Conservation (phyloP, 345 rosid genomes). For the Erysimum cheiranthoides region DNA sequence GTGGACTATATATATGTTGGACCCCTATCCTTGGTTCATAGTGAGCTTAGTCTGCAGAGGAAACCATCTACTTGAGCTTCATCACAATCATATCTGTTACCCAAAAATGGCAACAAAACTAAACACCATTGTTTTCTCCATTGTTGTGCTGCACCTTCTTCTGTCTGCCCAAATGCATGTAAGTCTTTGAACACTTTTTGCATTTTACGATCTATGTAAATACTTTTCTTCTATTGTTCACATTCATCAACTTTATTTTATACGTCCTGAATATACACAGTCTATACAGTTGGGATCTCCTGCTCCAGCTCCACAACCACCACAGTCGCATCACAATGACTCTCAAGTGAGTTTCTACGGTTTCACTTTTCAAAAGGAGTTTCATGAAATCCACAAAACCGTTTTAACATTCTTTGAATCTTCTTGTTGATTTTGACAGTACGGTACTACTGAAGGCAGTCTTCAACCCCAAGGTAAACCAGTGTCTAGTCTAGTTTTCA, state of each 20-base stretch:
- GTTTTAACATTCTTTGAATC: constrained; percentile 3
- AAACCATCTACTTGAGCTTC: constrained; percentile 16
- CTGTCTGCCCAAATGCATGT: constrained; percentile 38
- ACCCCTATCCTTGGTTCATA: constrained; percentile 1
- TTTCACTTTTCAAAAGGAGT: constrained; percentile 15
- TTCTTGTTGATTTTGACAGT: constrained; percentile 39
- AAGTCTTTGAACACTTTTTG: constrained; percentile 25
- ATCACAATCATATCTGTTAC: constrained; percentile 10
- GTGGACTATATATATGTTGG: constrained; percentile 19
- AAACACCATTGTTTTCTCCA: constrained; percentile 34
- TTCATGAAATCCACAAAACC: constrained; percentile 1
- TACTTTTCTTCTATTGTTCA: neutral
- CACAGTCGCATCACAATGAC: constrained; percentile 25
- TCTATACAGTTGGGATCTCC: constrained; percentile 31
- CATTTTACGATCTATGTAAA: neutral
- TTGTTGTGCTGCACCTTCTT: constrained; percentile 33
- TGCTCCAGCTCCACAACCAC: constrained; percentile 41
- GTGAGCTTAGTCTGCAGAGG: neutral
- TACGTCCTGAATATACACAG: constrained; percentile 13
- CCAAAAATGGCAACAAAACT: constrained; percentile 34
- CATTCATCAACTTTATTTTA: constrained; percentile 1
- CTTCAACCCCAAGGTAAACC: constrained; percentile 46
- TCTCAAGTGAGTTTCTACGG: constrained; percentile 37
- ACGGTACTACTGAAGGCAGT: constrained; percentile 45
- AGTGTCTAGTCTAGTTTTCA: neutral